These are phyloP conservation scores for Metarhizium rileyi DNA, from an alignment of 2,329 filamentous ascomycete genomes.

Conservation along the genomic window DNA sequence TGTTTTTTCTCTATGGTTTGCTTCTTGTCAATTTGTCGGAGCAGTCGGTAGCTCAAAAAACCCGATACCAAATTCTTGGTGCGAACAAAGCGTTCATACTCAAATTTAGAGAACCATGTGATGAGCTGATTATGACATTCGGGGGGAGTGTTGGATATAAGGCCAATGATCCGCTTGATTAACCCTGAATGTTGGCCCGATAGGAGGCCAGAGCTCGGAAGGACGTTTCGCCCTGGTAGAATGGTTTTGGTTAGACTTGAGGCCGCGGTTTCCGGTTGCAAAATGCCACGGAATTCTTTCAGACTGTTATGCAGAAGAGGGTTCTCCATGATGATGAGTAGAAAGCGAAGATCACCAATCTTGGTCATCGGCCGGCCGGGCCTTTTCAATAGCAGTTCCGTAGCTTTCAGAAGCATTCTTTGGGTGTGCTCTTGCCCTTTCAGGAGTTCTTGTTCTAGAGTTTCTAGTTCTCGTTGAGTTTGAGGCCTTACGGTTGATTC, in stretches of 20 bases:
- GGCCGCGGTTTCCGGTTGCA: conserved; percentile 20
- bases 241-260: not conserved
- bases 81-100: conserved; percentile 56
- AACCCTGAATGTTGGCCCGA: conserved; percentile 70
- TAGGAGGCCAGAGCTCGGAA: conserved; percentile 30
- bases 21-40: conserved; percentile 59
- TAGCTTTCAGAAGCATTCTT: conserved; percentile 63
- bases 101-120: conserved; percentile 66
- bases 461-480: conserved; percentile 27
- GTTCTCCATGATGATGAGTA: conserved; percentile 70
- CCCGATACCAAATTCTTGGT: conserved; percentile 68
- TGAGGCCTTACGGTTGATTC: conserved; percentile 19
- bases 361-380: conserved; percentile 60
- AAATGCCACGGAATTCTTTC: conserved; percentile 30
- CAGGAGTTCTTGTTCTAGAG: conserved; percentile 37
- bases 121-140: conserved; percentile 70
- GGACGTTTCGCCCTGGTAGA: not conserved
- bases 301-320: conserved; percentile 54
- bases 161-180: conserved; percentile 72
- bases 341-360: conserved; percentile 63
- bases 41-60: conserved; percentile 74
- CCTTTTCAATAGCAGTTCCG: conserved; percentile 69
- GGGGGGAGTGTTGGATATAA: conserved; percentile 65
- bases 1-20: no score
- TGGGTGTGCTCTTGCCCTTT: conserved; percentile 60